Evolutionary conservation across 2,329 filamentous ascomycete species (phyloP), one percentile per base, ranked within the genome.

Genomic region (Periconia sp.): DNA sequence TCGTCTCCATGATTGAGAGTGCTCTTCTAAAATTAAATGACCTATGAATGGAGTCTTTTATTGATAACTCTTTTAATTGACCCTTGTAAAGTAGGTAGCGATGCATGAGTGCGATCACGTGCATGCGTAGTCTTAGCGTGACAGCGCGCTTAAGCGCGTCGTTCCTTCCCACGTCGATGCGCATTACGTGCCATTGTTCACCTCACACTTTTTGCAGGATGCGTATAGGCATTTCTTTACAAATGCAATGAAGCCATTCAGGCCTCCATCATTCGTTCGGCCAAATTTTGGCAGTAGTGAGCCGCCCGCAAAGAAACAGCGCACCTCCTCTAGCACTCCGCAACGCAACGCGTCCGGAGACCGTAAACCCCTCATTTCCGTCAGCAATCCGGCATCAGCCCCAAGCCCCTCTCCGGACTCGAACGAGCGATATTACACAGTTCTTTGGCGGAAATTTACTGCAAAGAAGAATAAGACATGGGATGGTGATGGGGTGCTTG

Each of bases 401-500:
- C 48, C 52, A 13, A 46, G 53, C 8, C 35, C 53, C 2, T 50
- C 49, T 28, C 40, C 44, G n/a, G 58, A 57, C 9, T 40, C 51
- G 5, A 61, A 72, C 28, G 68, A 56, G 26, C 60, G 56, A 33
- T 76, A 74, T 47, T 77, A 73, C 40, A 71, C 62, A 0, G 75
- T 77, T 0, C 47, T 77, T 12, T 78, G 75, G 85, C 81, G 86
- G 15, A 88, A 87, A 65, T 81, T 79, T 37, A 87, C 84, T 0
- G 79, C 73, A 5, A 89, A 88, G 66, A 89, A 89, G 69, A 82
- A 89, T 66, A 89, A 89, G 64, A 89, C 84, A 4, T 89, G 86
- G 85, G 86, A 89, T 57, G 85, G 86, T 2, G 86, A 89, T 66
- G 86, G 85, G 2, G 75, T 88, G 2, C 73, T 89, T 7, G 73